These are phyloP conservation scores for Madurella mycetomatis DNA, from an alignment of 2,329 filamentous ascomycete species.

Conservation along the genomic window DNA sequence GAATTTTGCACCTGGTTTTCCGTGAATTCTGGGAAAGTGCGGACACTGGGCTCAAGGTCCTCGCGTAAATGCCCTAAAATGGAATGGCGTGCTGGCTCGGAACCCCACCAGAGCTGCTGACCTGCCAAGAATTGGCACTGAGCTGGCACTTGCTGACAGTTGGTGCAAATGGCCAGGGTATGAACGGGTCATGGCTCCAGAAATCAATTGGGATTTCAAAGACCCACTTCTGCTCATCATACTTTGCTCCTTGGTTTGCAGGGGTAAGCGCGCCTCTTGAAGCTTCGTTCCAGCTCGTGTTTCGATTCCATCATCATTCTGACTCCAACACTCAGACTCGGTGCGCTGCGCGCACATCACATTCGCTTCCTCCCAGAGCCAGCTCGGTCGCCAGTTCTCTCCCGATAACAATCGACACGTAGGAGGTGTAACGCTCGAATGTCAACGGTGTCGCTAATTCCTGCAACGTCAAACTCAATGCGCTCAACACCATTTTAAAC, in stretches of 20 bases:
- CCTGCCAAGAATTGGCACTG: neutral
- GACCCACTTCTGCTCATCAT: conserved; percentile 18
- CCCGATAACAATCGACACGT: no score
- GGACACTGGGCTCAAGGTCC: conserved; percentile 22
- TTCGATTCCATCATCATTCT: conserved; percentile 7
- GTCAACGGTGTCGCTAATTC: neutral
- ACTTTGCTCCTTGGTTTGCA: conserved; percentile 12
- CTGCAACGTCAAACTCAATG: neutral
- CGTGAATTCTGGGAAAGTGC: conserved; percentile 27
- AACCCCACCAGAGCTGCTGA: no score
- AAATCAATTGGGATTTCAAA: conserved; percentile 4
- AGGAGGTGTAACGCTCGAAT: neutral
- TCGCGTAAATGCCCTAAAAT: conserved; percentile 26
- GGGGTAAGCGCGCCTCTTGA: conserved; percentile 12
- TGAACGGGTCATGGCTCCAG: no score
- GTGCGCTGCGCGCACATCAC: conserved; percentile 24
- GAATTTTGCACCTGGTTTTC: conserved; percentile 29
- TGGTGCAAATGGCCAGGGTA: conserved; percentile 7
- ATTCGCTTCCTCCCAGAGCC: conserved; percentile 13
- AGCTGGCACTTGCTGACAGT: conserved; percentile 15
- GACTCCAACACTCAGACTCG: neutral
- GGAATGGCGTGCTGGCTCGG: conserved; percentile 13
- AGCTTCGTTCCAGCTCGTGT: conserved; percentile 10
- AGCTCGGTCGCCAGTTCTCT: no score
- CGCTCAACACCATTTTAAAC: conserved; percentile 1